Conservation (phyloP, 2,329 filamentous ascomycete genomes). For the Ambrosiella beaveri region DNA sequence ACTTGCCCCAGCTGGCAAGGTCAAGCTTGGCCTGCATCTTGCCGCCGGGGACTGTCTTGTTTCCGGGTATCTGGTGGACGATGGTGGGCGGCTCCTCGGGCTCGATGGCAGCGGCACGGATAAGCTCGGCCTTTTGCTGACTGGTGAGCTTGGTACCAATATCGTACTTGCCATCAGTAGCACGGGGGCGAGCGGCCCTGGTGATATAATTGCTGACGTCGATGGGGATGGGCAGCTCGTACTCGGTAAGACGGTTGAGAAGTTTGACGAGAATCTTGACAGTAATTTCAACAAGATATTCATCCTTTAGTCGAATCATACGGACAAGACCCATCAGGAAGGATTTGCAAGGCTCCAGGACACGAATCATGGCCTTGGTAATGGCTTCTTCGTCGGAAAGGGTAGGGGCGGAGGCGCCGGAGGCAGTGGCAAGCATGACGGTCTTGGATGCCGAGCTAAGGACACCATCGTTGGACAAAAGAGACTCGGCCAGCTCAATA, state of each 20-base stretch:
- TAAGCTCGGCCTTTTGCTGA: constrained; percentile 70
- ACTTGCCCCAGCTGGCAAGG: constrained; percentile 35
- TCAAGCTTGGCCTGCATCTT: constrained; percentile 46
- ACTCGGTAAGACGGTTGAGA: constrained; percentile 61
- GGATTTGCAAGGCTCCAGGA: constrained; percentile 20
- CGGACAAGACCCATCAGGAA: constrained; percentile 45
- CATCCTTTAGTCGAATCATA: constrained; percentile 80
- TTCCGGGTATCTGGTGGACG: background rate
- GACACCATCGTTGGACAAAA: constrained; percentile 72
- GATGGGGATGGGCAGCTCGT: constrained; percentile 51
- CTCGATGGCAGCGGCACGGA: constrained; percentile 43
- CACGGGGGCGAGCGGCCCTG: constrained; percentile 42
- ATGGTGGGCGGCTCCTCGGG: constrained; percentile 29
- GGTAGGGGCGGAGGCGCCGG: constrained; percentile 11
- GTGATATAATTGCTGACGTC: constrained; percentile 43
- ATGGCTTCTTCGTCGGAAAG: constrained; percentile 21
- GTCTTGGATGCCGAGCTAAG: constrained; percentile 50
- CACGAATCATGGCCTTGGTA: constrained; percentile 20
- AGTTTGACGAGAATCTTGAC: constrained; percentile 74
- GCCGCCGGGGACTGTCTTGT: constrained; percentile 6
- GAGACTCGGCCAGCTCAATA: constrained; percentile 78
- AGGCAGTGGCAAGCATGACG: constrained; percentile 13
- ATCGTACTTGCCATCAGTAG: constrained; percentile 34
- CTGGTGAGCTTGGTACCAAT: constrained; percentile 64
- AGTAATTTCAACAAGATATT: constrained; percentile 66